Evolutionary conservation across 139 green algal genomes (phyloP).

Genomic region (Medakamo hakoo): DNA sequence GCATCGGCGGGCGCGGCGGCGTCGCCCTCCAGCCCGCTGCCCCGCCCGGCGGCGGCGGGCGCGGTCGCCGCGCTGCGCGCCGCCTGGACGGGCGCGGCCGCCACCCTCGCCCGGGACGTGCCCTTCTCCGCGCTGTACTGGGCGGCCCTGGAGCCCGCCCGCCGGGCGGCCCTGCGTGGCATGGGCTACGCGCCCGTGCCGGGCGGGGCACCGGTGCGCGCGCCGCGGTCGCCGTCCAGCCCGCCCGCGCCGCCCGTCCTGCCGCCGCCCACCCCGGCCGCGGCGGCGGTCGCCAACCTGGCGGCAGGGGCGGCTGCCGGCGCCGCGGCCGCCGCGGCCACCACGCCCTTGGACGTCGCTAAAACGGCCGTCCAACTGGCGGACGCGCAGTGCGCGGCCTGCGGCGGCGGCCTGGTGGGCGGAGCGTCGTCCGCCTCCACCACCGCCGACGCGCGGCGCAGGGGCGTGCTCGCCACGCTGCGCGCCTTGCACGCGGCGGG

Average conservation of each 20-base stretch:
- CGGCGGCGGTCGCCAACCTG: conserved; percentile 9
- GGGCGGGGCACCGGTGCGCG: too few species aligned
- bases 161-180: conserved; percentile 22
- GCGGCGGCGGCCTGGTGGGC: neutral
- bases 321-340: conserved; percentile 54
- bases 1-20: neutral
- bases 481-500: conserved; percentile 23
- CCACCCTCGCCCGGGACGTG: conserved; percentile 77
- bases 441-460: neutral
- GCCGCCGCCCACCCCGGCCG: neutral
- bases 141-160: conserved; percentile 66
- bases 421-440: too few species aligned
- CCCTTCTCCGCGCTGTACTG: conserved; percentile 92
- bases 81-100: conserved; percentile 60
- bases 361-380: conserved; percentile 77
- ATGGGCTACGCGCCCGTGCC: neutral
- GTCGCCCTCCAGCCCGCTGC: neutral
- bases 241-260: too few species aligned
- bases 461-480: conserved; percentile 17
- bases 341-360: conserved; percentile 90
- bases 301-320: conserved; percentile 47
- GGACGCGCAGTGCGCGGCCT: neutral
- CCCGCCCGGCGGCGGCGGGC: neutral
- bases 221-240: too few species aligned
- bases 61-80: conserved; percentile 2